These are phyloP conservation scores for Nymphaea colorata DNA, from an alignment of 164 flowering plant genomes.

Conservation along the genomic window DNA sequence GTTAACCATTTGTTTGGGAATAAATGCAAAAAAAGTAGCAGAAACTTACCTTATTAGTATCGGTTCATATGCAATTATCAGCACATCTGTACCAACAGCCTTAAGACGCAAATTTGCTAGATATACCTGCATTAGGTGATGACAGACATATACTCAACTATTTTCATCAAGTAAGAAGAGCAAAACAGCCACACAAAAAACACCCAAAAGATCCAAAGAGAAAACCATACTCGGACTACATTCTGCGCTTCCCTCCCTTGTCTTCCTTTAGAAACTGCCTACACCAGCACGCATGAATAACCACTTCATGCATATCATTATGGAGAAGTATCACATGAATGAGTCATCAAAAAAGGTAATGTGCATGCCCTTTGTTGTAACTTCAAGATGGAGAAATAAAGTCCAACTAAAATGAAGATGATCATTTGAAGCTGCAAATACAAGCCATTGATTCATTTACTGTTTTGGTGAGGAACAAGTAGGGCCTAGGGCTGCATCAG, in stretches of 20 bases:
- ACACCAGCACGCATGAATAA: background rate
- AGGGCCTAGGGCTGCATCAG: too few species aligned
- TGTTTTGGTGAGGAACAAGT: too few species aligned
- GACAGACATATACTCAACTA: background rate
- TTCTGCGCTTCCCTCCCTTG: slow-evolving; percentile 78
- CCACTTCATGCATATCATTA: too few species aligned
- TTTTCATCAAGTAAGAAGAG: background rate
- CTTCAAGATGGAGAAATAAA: too few species aligned
- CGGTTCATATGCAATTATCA: slow-evolving; percentile 83
- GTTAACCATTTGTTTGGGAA: too few species aligned
- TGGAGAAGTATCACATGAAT: too few species aligned
- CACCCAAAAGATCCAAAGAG: background rate
- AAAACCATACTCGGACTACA: slow-evolving; percentile 43
- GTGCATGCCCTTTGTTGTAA: too few species aligned
- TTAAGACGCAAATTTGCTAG: slow-evolving; percentile 85
- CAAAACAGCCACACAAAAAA: background rate
- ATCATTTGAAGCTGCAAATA: too few species aligned
- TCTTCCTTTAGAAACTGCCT: slow-evolving; percentile 84
- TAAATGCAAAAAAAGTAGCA: too few species aligned
- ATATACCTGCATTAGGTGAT: slow-evolving; percentile 48
- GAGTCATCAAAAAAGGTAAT: too few species aligned
- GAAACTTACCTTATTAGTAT: slow-evolving; percentile 56
- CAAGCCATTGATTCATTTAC: too few species aligned
- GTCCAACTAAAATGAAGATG: too few species aligned
- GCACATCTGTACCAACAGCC: slow-evolving; percentile 75